phyloP scores from a whole-genome alignment of 225 moss, liverwort and hornwort genomes.

The Antitrichia curtipendula region DNA sequence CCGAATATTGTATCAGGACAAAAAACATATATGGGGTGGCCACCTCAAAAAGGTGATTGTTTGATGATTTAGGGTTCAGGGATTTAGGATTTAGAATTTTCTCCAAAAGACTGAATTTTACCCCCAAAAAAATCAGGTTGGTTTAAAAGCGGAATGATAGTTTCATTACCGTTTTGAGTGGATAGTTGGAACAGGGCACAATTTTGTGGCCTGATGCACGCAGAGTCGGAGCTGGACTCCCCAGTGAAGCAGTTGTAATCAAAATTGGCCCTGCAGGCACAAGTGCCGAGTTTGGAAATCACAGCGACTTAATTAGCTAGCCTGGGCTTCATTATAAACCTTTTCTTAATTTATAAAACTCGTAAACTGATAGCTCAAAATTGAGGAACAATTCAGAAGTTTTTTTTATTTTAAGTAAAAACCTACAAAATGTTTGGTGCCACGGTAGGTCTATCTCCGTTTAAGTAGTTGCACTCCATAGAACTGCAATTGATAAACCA shows the following conservation, averaged over 20 bases:
- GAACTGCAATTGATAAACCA: not conserved
- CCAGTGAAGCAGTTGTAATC: constrained; percentile 15
- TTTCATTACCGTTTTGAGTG: constrained; percentile 6
- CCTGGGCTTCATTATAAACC: not conserved
- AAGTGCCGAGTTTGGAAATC: not conserved
- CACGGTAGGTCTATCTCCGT: constrained; percentile 4
- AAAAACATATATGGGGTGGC: not conserved
- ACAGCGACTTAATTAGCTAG: not conserved
- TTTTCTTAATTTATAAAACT: no score
- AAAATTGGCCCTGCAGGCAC: constrained; percentile 1
- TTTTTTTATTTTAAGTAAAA: no score
- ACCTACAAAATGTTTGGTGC: constrained; percentile 14
- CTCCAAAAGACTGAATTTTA: not conserved
- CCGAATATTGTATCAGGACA: not conserved
- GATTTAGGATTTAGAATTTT: no score
- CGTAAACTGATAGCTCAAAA: not conserved
- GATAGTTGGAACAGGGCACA: constrained; percentile 3
- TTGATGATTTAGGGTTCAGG: no score
- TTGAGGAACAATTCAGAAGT: not conserved
- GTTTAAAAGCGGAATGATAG: not conserved
- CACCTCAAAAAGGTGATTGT: not conserved
- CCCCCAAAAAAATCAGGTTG: not conserved
- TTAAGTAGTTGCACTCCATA: constrained; percentile 32
- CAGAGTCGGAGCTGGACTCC: not conserved
- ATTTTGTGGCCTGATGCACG: constrained; percentile 22